A percentile compares a stretch with the other conserved stretches of the same genome.
These are phyloP conservation scores for Ceratocystis papillata DNA, from an alignment of 2,329 filamentous ascomycete genomes.

Conservation along the genomic window DNA sequence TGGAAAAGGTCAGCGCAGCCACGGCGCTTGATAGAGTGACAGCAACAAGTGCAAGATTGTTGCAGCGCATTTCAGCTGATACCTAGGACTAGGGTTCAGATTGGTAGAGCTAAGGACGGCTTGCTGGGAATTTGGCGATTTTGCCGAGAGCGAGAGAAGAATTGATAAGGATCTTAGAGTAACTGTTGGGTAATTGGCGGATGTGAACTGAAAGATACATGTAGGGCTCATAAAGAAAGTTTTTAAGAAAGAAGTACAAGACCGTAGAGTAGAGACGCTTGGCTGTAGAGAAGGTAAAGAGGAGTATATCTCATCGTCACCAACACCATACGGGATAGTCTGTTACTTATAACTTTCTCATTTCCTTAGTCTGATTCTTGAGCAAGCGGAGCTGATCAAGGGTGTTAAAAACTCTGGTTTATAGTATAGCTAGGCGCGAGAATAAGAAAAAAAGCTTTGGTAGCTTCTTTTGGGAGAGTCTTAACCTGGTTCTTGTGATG, in stretches of 20 bases:
- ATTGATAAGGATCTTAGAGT: neutral
- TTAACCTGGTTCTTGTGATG: neutral
- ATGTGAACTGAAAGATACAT: neutral
- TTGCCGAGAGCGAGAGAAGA: neutral
- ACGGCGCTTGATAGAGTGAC: slow-evolving; percentile 39
- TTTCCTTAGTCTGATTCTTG: neutral
- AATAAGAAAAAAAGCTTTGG: slow-evolving; percentile 1
- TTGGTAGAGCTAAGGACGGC: neutral
- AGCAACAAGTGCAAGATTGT: slow-evolving; percentile 33
- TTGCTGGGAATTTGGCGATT: neutral
- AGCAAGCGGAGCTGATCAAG: neutral
- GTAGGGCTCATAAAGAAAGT: neutral
- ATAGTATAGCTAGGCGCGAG: neutral
- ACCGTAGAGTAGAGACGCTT: neutral
- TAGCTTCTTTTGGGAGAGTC: neutral
- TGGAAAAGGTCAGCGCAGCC: slow-evolving; percentile 45
- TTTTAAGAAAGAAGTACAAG: neutral
- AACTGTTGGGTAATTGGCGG: neutral
- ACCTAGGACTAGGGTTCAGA: neutral
- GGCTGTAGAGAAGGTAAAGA: neutral
- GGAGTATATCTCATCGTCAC: too few species aligned
- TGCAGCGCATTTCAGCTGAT: slow-evolving; percentile 32
- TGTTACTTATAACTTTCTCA: slow-evolving; percentile 1
- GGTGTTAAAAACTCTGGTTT: neutral
- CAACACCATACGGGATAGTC: too few species aligned